phyloP scores from a whole-genome alignment of 2,329 filamentous ascomycete genomes.

The Aureobasidium sp. region DNA sequence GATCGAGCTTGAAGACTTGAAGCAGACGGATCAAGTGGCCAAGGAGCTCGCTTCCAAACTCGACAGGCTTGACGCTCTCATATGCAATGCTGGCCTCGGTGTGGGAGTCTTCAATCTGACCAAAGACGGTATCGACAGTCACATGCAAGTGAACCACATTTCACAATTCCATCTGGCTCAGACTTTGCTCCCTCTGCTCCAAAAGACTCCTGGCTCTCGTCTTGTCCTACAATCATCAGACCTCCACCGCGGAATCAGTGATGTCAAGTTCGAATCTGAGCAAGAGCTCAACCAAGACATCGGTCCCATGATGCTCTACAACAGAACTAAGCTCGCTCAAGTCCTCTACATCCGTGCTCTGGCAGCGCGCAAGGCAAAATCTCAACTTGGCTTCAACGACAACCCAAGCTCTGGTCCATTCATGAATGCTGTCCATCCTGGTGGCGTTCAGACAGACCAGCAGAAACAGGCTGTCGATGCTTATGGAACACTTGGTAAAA shows the following conservation, averaged over 20 bases:
- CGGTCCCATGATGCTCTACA: constrained; percentile 43
- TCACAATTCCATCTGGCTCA: constrained; percentile 45
- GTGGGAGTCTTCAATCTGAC: constrained; percentile 45
- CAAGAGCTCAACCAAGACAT: constrained; percentile 45
- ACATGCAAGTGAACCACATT: constrained; percentile 47
- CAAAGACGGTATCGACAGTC: constrained; percentile 44
- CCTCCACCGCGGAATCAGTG: constrained; percentile 37
- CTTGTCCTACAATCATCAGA: constrained; percentile 46
- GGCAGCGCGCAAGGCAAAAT: constrained; percentile 32
- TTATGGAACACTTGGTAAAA: constrained; percentile 42
- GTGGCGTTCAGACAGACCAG: constrained; percentile 43
- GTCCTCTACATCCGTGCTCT: constrained; percentile 41
- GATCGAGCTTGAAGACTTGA: constrained; percentile 42
- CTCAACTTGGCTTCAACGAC: constrained; percentile 30
- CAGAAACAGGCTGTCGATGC: constrained; percentile 44
- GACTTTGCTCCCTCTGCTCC: constrained; percentile 39
- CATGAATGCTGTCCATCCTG: constrained; percentile 46
- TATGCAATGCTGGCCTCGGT: constrained; percentile 45
- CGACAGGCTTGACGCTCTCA: constrained; percentile 39
- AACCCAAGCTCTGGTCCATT: constrained; percentile 29
- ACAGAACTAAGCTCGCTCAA: constrained; percentile 44
- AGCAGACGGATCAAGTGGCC: constrained; percentile 41
- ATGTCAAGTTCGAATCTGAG: constrained; percentile 37
- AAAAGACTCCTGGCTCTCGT: constrained; percentile 39
- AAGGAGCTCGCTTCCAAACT: constrained; percentile 37